Percentiles rank a stretch among this genome's conserved stretches.
These are phyloP conservation scores for Plenodomus biglobosus DNA, from an alignment of 2,329 filamentous ascomycete species.

Conservation along the genomic window DNA sequence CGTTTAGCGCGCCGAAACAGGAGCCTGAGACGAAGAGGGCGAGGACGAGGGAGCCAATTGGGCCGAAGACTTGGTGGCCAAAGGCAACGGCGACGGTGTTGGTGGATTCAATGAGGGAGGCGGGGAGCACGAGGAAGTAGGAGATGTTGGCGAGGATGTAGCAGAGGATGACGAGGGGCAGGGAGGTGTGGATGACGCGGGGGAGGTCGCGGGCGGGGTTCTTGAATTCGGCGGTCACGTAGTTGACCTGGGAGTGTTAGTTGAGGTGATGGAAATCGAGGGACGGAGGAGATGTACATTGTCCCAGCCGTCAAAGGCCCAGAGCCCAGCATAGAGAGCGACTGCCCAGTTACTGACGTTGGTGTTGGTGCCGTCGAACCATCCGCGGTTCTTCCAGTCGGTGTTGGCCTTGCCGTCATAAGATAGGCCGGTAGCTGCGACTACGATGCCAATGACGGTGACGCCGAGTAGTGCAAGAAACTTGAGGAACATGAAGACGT, in stretches of 20 bases:
- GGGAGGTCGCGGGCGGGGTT: slow-evolving; percentile 88
- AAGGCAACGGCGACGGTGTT: slow-evolving; percentile 98
- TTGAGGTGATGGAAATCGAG: slow-evolving; percentile 4
- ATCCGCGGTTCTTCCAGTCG: slow-evolving; percentile 84
- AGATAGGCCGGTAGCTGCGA: slow-evolving; percentile 82
- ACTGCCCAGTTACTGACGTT: slow-evolving; percentile 88
- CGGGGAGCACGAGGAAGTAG: slow-evolving; percentile 91
- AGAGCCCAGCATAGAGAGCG: slow-evolving; percentile 90
- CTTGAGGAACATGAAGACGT: slow-evolving; percentile 96
- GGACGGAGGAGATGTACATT: slow-evolving; percentile 65
- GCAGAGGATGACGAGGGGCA: slow-evolving; percentile 87
- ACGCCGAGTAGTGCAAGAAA: slow-evolving; percentile 87
- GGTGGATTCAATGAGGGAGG: slow-evolving; percentile 75
- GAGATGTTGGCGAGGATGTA: slow-evolving; percentile 90
- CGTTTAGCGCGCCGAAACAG: slow-evolving; percentile 93
- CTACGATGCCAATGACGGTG: slow-evolving; percentile 83
- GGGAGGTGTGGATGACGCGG: slow-evolving; percentile 91
- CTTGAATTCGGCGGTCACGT: slow-evolving; percentile 95
- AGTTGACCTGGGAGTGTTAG: slow-evolving; percentile 71
- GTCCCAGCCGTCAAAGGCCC: slow-evolving; percentile 99
- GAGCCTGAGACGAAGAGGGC: slow-evolving; percentile 87
- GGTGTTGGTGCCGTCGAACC: slow-evolving; percentile 84
- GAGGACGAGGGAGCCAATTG: slow-evolving; percentile 76
- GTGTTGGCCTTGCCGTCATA: slow-evolving; percentile 71
- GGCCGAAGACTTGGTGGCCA: slow-evolving; percentile 84